A percentile compares a stretch with the other conserved stretches of the same genome.
Conservation (phyloP, 441 rosid genomes). For the Populus trichocarpa region DNA sequence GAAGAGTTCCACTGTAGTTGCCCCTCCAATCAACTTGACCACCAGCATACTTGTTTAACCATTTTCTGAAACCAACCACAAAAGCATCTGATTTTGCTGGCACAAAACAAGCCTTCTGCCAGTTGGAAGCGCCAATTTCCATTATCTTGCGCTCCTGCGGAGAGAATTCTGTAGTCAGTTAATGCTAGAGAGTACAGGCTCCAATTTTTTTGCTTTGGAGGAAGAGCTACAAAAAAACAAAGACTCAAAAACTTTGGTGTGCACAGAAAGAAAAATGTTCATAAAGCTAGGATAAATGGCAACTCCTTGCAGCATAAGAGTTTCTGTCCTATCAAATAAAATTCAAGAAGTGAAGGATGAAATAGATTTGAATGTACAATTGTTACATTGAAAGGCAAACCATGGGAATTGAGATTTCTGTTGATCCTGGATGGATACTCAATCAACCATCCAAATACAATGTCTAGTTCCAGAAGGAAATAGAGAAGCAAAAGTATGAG, state of each 20-base stretch:
- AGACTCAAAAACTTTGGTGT: background rate
- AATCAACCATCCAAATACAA: background rate
- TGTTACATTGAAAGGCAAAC: background rate
- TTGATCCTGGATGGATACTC: background rate
- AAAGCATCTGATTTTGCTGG: constrained; percentile 79
- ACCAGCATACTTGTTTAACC: constrained; percentile 67
- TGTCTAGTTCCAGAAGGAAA: no score
- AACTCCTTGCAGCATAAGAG: no score
- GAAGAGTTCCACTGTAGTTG: constrained; percentile 57
- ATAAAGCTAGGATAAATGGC: no score
- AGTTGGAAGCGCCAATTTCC: constrained; percentile 62
- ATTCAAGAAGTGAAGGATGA: background rate
- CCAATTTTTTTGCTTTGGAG: background rate
- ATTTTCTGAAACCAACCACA: constrained; percentile 77
- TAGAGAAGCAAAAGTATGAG: no score
- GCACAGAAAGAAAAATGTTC: background rate
- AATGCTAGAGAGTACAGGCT: background rate
- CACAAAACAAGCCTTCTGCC: constrained; percentile 84
- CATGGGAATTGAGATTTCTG: no score
- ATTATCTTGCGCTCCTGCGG: constrained; percentile 74
- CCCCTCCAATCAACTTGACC: constrained; percentile 79
- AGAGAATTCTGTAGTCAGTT: background rate
- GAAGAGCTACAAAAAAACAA: background rate
- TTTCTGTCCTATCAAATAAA: no score
- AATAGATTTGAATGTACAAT: background rate